Percentiles rank a stretch among this genome's conserved stretches.
phyloP scores from a whole-genome alignment of 179 eudicot genomes.

The Camellia oleifera region DNA sequence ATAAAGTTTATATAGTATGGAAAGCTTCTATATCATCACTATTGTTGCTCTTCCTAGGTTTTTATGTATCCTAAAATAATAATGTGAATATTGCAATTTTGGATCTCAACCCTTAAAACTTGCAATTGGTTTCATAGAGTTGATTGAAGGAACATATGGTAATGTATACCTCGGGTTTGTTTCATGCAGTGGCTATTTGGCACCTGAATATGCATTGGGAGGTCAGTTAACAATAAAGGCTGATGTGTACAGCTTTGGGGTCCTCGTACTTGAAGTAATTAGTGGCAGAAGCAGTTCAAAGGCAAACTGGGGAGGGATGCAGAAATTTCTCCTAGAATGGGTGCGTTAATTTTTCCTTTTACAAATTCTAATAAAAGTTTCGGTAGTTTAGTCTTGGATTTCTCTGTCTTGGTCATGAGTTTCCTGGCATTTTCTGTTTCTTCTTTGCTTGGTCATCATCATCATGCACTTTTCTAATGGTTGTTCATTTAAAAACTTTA shows the following conservation, averaged over 20 bases:
- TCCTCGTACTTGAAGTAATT: conserved; percentile 58
- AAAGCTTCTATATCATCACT: not conserved
- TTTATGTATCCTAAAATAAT: not conserved
- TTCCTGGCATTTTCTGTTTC: too few relatives aligned
- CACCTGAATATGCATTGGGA: conserved; percentile 72
- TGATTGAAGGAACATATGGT: not conserved
- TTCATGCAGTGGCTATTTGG: conserved; percentile 58
- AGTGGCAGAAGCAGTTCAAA: conserved; percentile 66
- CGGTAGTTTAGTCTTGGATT: not conserved
- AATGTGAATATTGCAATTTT: not conserved
- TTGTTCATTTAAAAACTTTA: too few relatives aligned
- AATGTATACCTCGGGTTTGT: not conserved
- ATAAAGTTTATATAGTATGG: not conserved
- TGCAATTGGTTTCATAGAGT: too few relatives aligned
- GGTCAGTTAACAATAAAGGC: conserved; percentile 70
- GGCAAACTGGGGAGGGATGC: conserved; percentile 51
- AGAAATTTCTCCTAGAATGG: conserved; percentile 64
- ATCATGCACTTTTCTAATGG: not conserved
- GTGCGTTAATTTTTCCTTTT: conserved; percentile 28
- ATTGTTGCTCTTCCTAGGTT: not conserved
- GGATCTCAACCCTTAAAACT: not conserved
- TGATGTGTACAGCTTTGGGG: conserved; percentile 73
- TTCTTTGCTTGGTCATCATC: not conserved
- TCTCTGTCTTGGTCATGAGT: not conserved
- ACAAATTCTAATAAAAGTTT: not conserved